A percentile compares a stretch with the other conserved stretches of the same genome.
phyloP scores from a whole-genome alignment of 2,329 filamentous ascomycete species.

The Fonsecaea erecta region DNA sequence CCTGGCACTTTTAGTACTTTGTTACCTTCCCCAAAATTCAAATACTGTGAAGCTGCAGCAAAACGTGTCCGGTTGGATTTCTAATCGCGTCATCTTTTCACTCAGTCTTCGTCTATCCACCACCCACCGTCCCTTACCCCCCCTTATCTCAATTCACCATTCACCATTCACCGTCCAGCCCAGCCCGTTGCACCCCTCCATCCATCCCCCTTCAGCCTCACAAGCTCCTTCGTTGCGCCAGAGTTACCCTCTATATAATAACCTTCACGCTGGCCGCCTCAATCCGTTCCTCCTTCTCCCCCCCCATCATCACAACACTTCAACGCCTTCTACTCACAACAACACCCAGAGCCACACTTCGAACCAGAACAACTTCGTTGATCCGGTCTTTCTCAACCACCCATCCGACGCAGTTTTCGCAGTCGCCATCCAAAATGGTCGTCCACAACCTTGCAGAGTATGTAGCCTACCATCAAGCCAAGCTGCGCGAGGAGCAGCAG shows the following conservation, averaged over 20 bases:
- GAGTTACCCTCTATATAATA: conserved; percentile 35
- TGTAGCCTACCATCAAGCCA: conserved; percentile 38
- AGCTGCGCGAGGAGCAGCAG: conserved; percentile 37
- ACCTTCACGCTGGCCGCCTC: conserved; percentile 40
- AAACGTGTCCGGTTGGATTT: conserved; percentile 13
- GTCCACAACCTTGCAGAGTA: conserved; percentile 51
- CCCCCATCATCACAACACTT: conserved; percentile 30
- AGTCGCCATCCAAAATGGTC: conserved; percentile 51
- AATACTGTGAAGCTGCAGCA: conserved; percentile 2
- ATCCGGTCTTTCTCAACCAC: conserved; percentile 41
- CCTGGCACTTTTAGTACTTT: no score
- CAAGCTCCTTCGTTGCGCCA: not conserved
- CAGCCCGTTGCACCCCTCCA: not conserved
- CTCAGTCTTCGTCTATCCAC: not conserved
- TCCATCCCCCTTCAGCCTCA: conserved; percentile 9
- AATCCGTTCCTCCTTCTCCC: conserved; percentile 26
- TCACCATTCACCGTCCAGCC: not conserved
- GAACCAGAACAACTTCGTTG: conserved; percentile 7
- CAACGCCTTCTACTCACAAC: conserved; percentile 27
- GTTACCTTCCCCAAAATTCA: not conserved
- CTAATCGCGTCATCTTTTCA: conserved; percentile 20
- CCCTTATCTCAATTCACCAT: conserved; percentile 1
- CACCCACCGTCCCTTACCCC: not conserved
- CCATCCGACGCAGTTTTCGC: conserved; percentile 46
- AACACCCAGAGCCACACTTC: conserved; percentile 16